Base-by-base conservation (phyloP, 2,329 filamentous ascomycete genomes). In the Fusarium sp. region DNA sequence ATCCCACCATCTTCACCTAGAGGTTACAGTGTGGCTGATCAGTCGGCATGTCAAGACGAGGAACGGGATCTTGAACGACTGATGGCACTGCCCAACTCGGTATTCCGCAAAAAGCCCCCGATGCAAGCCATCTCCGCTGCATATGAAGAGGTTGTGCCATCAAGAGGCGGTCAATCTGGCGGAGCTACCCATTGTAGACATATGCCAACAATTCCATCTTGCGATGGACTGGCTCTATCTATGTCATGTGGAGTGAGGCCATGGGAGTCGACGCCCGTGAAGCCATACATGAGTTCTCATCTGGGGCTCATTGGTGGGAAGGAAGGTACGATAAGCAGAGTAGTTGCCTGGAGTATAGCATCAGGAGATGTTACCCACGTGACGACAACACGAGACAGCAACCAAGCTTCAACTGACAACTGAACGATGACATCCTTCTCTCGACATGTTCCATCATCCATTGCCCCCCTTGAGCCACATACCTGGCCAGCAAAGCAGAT, bases 361-460 rank as follows among this genome's bases (percentile, higher is more conserved):
- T 75, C 71, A 74, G 73, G 66, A 77, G 73, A 76, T 77, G 31
- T 60, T 62, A 16, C 18, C 67, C 66, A 70, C 62, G 66, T 71
- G 69, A 71, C 47, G 60, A 27, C 40, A 22, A 27, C 29, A 62
- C 61, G 34, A 54, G 52, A 70, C 45, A 60, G 59, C 20, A 38
- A 54, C 47, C 27, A 57, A 62, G 35, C 35, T 38, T 58, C 57
- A 13, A 64, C 42, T 61, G 38, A 34, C 42, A 31, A 61, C 62
- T 69, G 38, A 60, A 40, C 20, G 40, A 60, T 27, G 60, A 31
- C 57, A 62, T 57, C 27, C 67, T 37, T 24, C 13, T 31, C 50
- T 56, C n/a, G 14, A 37, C n/a, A 35, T 20, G 27, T 45, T 22
- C 13, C 16, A 20, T 10, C 40, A 27, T 31, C 27, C 6, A 29